These are phyloP conservation scores for Alternaria solani DNA, from an alignment of 2,329 filamentous ascomycete species.

Conservation along the genomic window DNA sequence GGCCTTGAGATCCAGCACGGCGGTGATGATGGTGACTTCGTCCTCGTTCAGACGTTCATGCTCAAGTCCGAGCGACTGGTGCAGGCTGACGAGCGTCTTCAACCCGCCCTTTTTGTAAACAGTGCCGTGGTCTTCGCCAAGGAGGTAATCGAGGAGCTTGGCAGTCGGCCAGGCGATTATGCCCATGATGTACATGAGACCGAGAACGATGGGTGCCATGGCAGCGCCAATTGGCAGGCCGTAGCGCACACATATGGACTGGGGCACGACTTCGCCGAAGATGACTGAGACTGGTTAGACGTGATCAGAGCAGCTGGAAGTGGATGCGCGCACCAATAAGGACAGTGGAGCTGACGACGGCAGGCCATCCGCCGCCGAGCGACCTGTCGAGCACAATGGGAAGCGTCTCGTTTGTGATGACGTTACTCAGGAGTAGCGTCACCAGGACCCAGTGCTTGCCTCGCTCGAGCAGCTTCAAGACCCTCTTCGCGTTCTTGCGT, in stretches of 20 bases:
- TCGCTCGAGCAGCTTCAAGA: slow-evolving; percentile 79
- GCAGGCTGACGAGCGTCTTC: slow-evolving; percentile 94
- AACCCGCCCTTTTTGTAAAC: slow-evolving; percentile 98
- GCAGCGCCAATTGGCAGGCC: slow-evolving; percentile 93
- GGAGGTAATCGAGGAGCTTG: slow-evolving; percentile 89
- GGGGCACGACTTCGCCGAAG: slow-evolving; percentile 95
- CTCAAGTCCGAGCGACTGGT: slow-evolving; percentile 86
- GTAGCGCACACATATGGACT: slow-evolving; percentile 95
- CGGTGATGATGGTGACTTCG: slow-evolving; percentile 98
- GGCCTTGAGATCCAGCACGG: slow-evolving; percentile 93
- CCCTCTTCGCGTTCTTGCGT: slow-evolving; percentile 81
- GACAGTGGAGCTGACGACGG: slow-evolving; percentile 90
- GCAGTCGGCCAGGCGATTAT: slow-evolving; percentile 94
- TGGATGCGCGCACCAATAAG: slow-evolving; percentile 75
- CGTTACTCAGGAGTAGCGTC: slow-evolving; percentile 90
- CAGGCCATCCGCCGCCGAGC: slow-evolving; percentile 91
- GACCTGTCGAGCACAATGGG: slow-evolving; percentile 95
- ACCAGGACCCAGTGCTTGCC: slow-evolving; percentile 99
- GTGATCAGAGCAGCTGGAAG: not conserved
- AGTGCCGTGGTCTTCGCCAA: slow-evolving; percentile 94
- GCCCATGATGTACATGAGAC: slow-evolving; percentile 90
- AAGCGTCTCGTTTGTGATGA: slow-evolving; percentile 92
- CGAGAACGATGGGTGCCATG: slow-evolving; percentile 86
- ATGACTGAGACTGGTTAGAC: slow-evolving; percentile 70
- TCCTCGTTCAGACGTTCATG: slow-evolving; percentile 92